phyloP scores from a whole-genome alignment of 2,329 filamentous ascomycete genomes.

The Alternaria sp. region DNA sequence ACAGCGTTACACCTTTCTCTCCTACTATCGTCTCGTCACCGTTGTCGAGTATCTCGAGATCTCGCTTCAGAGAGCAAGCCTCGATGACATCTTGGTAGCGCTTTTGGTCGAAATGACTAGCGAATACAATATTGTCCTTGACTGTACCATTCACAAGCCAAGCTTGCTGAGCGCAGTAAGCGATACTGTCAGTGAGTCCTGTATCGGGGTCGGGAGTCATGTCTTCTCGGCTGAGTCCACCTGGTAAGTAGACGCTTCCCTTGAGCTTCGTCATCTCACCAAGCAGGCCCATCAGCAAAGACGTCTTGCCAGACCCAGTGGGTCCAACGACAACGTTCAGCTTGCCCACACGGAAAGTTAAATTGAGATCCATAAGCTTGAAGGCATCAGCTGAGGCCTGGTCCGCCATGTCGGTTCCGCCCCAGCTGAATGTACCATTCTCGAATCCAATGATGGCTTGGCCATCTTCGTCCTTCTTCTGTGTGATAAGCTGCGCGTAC shows the following conservation, averaged over 20 bases:
- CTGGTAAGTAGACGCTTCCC: constrained; percentile 84
- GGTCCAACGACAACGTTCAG: constrained; percentile 93
- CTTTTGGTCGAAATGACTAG: constrained; percentile 79
- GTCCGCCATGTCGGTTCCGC: constrained; percentile 63
- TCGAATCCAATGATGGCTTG: constrained; percentile 84
- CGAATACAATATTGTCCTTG: constrained; percentile 94
- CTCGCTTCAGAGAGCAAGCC: constrained; percentile 89
- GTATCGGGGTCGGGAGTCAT: constrained; percentile 83
- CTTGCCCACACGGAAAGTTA: constrained; percentile 84
- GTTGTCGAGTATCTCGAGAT: constrained; percentile 89
- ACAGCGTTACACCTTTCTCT: constrained; percentile 96
- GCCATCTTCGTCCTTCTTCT: constrained; percentile 73
- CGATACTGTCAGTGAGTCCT: constrained; percentile 87
- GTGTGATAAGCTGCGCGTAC: constrained; percentile 80
- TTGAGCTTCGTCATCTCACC: constrained; percentile 92
- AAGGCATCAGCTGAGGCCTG: constrained; percentile 72
- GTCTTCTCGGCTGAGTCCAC: constrained; percentile 85
- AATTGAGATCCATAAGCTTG: constrained; percentile 80
- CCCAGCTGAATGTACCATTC: constrained; percentile 89
- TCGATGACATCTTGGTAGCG: constrained; percentile 89
- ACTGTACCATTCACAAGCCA: constrained; percentile 98
- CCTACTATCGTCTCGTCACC: constrained; percentile 95
- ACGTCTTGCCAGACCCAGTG: constrained; percentile 95
- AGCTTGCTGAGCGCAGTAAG: constrained; percentile 95
- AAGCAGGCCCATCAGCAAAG: constrained; percentile 91